phyloP scores from a whole-genome alignment of 2,329 filamentous ascomycete genomes.

The Diplodia corticola region DNA sequence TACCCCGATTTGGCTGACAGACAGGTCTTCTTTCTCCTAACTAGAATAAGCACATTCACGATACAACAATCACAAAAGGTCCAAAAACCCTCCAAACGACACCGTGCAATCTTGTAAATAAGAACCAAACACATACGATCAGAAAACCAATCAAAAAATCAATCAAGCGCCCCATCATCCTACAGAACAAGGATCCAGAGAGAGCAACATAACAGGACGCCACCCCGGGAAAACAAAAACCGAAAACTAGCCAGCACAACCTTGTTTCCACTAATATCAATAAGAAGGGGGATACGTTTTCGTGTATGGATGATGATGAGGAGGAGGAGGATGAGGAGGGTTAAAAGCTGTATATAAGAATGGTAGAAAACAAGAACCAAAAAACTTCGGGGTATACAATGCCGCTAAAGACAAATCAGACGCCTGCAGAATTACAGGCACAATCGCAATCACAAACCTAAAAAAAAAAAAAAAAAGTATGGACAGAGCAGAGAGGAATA shows the following conservation, averaged over 20 bases:
- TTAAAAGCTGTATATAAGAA: constrained; percentile 1
- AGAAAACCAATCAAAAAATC: neutral
- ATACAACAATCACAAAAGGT: too few species aligned
- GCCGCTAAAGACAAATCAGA: constrained; percentile 18
- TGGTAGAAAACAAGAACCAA: constrained; percentile 5
- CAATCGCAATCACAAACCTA: neutral
- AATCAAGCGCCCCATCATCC: neutral
- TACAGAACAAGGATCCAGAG: neutral
- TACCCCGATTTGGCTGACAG: too few species aligned
- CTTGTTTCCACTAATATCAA: neutral
- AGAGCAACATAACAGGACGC: neutral
- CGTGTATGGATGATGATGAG: too few species aligned
- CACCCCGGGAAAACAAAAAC: too few species aligned
- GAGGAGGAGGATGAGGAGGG: too few species aligned
- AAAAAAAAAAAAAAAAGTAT: neutral
- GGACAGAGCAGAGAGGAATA: neutral
- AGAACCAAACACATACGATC: too few species aligned
- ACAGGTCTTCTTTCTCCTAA: too few species aligned
- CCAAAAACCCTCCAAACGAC: too few species aligned
- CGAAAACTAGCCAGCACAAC: neutral
- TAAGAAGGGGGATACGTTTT: too few species aligned
- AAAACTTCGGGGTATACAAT: constrained; percentile 23
- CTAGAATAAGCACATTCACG: too few species aligned
- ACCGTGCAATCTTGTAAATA: too few species aligned
- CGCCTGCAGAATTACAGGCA: neutral